Evolutionary conservation across 345 rosid genomes (phyloP).

Genomic region (Euclidium syriacum): DNA sequence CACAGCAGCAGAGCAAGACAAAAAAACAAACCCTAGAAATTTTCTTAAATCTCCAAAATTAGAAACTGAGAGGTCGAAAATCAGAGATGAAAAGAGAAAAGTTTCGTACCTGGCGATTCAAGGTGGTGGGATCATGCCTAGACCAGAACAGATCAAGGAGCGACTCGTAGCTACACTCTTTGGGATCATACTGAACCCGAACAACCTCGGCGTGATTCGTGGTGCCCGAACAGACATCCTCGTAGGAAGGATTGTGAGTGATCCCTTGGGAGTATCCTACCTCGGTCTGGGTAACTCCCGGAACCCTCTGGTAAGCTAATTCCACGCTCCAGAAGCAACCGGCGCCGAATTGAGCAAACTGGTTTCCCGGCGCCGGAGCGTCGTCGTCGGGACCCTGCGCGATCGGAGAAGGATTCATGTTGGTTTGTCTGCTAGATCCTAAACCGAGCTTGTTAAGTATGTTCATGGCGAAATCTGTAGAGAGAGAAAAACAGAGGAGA

Average conservation of each 20-base stretch:
- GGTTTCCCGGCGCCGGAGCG: slow-evolving; percentile 65
- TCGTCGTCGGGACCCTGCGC: slow-evolving; percentile 72
- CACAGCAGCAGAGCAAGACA: neutral
- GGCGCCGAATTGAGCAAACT: slow-evolving; percentile 75
- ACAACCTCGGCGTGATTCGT: slow-evolving; percentile 71
- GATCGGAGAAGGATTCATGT: slow-evolving; percentile 53
- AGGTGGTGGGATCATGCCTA: slow-evolving; percentile 84
- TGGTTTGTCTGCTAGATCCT: slow-evolving; percentile 43
- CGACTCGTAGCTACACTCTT: slow-evolving; percentile 53
- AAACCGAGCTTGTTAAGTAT: slow-evolving; percentile 83
- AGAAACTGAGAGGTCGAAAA: neutral
- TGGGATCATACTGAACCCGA: slow-evolving; percentile 86
- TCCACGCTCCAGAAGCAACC: slow-evolving; percentile 98
- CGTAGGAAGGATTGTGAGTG: slow-evolving; percentile 57
- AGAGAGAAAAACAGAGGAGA: slow-evolving; percentile 1
- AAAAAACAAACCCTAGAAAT: neutral
- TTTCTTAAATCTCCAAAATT: neutral
- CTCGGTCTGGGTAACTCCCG: slow-evolving; percentile 72
- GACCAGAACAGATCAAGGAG: slow-evolving; percentile 81
- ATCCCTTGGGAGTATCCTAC: slow-evolving; percentile 76
- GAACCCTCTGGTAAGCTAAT: slow-evolving; percentile 73
- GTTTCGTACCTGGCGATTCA: slow-evolving; percentile 71
- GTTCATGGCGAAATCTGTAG: slow-evolving; percentile 50
- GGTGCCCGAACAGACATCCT: slow-evolving; percentile 68
- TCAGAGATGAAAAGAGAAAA: slow-evolving; percentile 14